Evolutionary conservation across 768 basidiomycete genomes (phyloP), one percentile per base, ranked within the genome.

Genomic region (Hemileccinum rubropunctum): DNA sequence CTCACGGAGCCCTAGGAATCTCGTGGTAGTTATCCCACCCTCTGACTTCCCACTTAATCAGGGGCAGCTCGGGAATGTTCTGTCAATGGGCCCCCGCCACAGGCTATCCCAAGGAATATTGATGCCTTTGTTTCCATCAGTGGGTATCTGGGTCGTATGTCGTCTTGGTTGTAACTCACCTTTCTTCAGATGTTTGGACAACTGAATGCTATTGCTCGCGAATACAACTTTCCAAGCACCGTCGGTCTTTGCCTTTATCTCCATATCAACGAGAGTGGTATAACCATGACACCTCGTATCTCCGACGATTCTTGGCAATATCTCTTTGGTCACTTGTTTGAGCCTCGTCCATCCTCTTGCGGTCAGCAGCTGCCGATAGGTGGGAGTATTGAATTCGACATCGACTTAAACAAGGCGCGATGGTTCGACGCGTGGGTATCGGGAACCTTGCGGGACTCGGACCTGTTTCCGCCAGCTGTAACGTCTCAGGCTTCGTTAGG

Each of bases 321-420:
- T 28, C 72, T 92, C 2, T 92, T 88, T 85, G 71, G 69, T 34
- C 79, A 84, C 61, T 70, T 81, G 52, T 75, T 82, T 37, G 79
- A 83, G 28, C 55, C 74, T 34, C 66, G 71, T 20, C 51, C 67
- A 18, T 58, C 67, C 17, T 48, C 65, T 4, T 54, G 61, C 37
- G 52, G 71, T 51, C 63, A 65, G 20, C 74, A 72, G 44, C 61
- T 79, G 17, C 84, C 88, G 0, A 84, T 95, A 49, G 76, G 80
- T 38, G 93, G 89, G 5, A 83, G 79, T 26, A 77, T 95, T 26
- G 91, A 95, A 68, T 93, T 95, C 64, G 92, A 95, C 67, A 79
- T 95, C 40, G 92, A 95, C 69, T 52, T 79, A 40, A 72, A 74
- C 32, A 78, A 82, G 53, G 92, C 92, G 15, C 77, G 81, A 26